phyloP scores from a whole-genome alignment of 148 eudicot genomes.

The Silene uniflora region DNA sequence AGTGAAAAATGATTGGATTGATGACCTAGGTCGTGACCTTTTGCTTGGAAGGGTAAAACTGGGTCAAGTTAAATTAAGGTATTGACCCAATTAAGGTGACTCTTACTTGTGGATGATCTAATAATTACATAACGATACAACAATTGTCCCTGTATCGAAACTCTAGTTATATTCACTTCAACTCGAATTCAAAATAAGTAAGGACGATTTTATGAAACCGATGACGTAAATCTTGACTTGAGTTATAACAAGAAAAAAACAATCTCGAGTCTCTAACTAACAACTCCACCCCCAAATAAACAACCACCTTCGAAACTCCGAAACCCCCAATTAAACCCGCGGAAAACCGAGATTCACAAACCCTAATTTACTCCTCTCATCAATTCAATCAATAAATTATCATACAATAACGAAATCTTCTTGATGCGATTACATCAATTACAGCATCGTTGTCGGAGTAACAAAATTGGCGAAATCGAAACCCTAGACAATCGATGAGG shows the following conservation, averaged over 20 bases:
- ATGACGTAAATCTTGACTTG: too few relatives aligned
- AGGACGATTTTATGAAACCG: too few relatives aligned
- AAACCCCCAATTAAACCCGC: constrained; percentile 6
- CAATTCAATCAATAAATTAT: neutral
- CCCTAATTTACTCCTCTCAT: neutral
- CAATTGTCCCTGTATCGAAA: too few relatives aligned
- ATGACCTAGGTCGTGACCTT: too few relatives aligned
- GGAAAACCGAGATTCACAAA: neutral
- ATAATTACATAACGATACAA: too few relatives aligned
- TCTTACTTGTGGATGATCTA: too few relatives aligned
- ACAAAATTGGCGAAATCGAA: constrained; percentile 2
- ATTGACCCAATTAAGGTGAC: too few relatives aligned
- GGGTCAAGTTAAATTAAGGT: too few relatives aligned
- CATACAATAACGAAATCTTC: neutral
- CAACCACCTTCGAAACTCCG: neutral
- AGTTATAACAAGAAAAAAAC: neutral
- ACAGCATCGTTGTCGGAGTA: neutral
- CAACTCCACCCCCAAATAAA: neutral
- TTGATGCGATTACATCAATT: neutral
- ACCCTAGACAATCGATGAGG: constrained; percentile 15
- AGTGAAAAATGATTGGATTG: too few relatives aligned
- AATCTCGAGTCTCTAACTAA: neutral
- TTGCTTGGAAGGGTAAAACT: too few relatives aligned
- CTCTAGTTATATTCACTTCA: too few relatives aligned
- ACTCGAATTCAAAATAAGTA: too few relatives aligned